Evolutionary conservation across 345 rosid genomes (phyloP).

Genomic region (Cardamine chenopodiifolia): DNA sequence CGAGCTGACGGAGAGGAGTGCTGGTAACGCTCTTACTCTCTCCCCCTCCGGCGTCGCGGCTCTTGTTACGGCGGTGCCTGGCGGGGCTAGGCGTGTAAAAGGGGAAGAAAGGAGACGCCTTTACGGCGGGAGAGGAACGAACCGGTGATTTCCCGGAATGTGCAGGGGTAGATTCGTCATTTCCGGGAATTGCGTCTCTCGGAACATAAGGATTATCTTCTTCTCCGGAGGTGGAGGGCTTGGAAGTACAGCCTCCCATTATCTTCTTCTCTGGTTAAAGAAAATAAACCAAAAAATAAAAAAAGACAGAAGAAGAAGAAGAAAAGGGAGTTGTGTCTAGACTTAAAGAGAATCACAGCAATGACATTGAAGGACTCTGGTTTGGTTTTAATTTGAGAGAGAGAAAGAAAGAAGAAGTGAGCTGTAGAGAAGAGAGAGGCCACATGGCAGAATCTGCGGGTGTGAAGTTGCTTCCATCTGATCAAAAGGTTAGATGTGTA

Average conservation of each 20-base stretch:
- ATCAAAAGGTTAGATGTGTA: slow-evolving; percentile 34
- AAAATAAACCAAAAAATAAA: neutral
- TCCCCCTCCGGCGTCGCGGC: slow-evolving; percentile 46
- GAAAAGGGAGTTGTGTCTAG: slow-evolving; percentile 16
- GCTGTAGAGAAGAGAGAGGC: slow-evolving; percentile 44
- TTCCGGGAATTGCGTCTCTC: slow-evolving; percentile 31
- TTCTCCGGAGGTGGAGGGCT: slow-evolving; percentile 51
- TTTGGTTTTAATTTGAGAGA: slow-evolving; percentile 14
- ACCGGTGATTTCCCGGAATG: slow-evolving; percentile 41
- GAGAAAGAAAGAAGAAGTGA: slow-evolving; percentile 37
- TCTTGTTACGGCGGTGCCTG: slow-evolving; percentile 51
- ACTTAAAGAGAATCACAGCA: slow-evolving; percentile 43
- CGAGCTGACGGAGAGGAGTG: slow-evolving; percentile 74
- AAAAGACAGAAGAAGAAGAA: slow-evolving; percentile 24
- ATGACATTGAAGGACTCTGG: slow-evolving; percentile 39
- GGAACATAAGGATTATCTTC: slow-evolving; percentile 72
- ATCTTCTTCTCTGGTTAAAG: neutral
- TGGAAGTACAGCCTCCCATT: slow-evolving; percentile 85
- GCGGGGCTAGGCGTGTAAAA: slow-evolving; percentile 75
- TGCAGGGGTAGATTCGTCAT: slow-evolving; percentile 43
- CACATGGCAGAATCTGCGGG: slow-evolving; percentile 49
- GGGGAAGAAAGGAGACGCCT: slow-evolving; percentile 56
- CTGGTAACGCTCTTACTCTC: slow-evolving; percentile 47
- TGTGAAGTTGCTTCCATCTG: slow-evolving; percentile 33
- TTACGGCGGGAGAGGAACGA: slow-evolving; percentile 36